Conservation (phyloP, 305 asterid species). For the Withania somnifera region DNA sequence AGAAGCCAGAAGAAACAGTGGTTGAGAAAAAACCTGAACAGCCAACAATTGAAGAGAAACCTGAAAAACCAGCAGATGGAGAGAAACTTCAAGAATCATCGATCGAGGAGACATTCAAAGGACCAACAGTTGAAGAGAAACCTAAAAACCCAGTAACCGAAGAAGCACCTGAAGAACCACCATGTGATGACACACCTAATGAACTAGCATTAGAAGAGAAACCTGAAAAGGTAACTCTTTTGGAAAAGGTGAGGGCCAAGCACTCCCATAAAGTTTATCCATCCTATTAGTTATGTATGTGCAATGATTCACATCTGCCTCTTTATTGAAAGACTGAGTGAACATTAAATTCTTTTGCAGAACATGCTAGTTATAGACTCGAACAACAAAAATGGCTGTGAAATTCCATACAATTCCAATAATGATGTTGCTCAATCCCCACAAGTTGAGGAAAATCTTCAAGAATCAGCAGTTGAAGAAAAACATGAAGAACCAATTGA, state of each 20-base stretch:
- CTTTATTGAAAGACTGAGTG: neutral
- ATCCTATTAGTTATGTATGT: neutral
- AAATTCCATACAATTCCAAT: neutral
- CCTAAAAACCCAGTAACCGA: neutral
- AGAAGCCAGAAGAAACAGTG: neutral
- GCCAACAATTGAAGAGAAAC: neutral
- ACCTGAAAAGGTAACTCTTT: neutral
- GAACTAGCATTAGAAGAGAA: neutral
- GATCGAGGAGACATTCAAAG: neutral
- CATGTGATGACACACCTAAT: neutral
- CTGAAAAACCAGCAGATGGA: neutral
- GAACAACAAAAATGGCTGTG: neutral
- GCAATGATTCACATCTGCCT: neutral
- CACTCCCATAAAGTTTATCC: neutral
- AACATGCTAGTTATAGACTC: neutral
- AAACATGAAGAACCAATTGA: neutral
- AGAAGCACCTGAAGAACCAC: neutral
- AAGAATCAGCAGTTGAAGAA: neutral
- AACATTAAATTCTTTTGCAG: neutral
- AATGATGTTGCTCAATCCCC: neutral
- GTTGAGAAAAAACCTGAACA: neutral
- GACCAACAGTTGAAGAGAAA: neutral
- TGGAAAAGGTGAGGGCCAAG: neutral
- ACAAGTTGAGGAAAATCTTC: neutral
- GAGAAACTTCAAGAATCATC: neutral